These are phyloP conservation scores for Posidonia oceanica DNA, from an alignment of 116 monocot species.

Conservation along the genomic window DNA sequence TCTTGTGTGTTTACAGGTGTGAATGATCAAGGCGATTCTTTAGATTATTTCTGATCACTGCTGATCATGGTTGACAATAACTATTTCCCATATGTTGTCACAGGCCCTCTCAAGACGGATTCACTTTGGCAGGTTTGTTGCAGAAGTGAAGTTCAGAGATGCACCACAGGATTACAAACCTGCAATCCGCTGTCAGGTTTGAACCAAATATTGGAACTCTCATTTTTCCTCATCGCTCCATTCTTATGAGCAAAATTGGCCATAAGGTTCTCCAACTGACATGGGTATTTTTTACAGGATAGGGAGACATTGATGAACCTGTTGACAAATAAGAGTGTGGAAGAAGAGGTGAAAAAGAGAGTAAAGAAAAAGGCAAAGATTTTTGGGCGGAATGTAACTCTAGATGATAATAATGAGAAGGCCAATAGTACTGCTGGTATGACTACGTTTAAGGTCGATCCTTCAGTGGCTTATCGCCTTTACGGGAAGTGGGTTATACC, in stretches of 20 bases:
- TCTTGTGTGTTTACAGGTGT: constrained; percentile 71
- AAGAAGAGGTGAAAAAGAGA: constrained; percentile 54
- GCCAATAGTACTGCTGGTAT: not conserved
- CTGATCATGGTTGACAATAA: too few relatives aligned
- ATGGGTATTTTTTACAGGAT: constrained; percentile 30
- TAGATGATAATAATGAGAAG: constrained; percentile 6
- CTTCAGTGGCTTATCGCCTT: constrained; percentile 36
- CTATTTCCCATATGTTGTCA: too few relatives aligned
- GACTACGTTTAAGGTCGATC: constrained; percentile 47
- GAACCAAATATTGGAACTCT: not conserved
- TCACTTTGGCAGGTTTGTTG: constrained; percentile 71
- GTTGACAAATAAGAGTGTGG: constrained; percentile 53
- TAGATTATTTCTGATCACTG: too few relatives aligned
- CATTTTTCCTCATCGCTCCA: not conserved
- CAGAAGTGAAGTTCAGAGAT: constrained; percentile 66
- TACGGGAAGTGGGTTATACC: constrained; percentile 86
- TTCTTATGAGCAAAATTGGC: not conserved
- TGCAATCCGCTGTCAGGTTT: constrained; percentile 13
- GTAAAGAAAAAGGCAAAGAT: constrained; percentile 66
- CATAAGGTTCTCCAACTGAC: not conserved
- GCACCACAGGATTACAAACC: constrained; percentile 17
- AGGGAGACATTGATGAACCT: constrained; percentile 40
- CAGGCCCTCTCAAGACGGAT: constrained; percentile 64
- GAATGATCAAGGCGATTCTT: not conserved
- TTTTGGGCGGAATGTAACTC: constrained; percentile 52